A percentile compares a stretch with the other conserved stretches of the same genome.
Conservation (phyloP, 2,329 filamentous ascomycete species). For the Curvularia eragrostidis region DNA sequence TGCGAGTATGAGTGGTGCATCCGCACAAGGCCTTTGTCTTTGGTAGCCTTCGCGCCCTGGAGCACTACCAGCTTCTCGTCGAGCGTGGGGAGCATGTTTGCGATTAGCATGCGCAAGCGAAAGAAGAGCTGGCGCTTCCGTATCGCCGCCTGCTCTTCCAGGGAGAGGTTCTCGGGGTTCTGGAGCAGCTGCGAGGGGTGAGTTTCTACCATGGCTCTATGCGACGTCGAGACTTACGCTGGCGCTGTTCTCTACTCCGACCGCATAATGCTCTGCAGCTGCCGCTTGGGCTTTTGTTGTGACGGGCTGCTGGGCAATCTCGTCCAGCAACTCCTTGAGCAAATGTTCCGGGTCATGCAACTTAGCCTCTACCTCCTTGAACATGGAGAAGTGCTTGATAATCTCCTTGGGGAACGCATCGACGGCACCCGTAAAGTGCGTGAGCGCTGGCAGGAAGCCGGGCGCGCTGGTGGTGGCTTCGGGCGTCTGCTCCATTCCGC, state of each 20-base stretch:
- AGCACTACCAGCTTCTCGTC: constrained; percentile 99
- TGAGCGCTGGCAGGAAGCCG: constrained; percentile 70
- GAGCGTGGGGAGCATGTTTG: constrained; percentile 85
- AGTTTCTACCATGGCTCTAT: constrained; percentile 27
- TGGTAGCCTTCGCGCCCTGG: constrained; percentile 86
- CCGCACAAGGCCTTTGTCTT: constrained; percentile 82
- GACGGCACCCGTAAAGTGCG: constrained; percentile 87
- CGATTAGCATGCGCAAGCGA: constrained; percentile 77
- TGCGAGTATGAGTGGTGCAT: constrained; percentile 88
- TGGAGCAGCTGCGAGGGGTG: constrained; percentile 36
- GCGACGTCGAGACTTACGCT: constrained; percentile 49
- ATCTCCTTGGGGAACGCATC: constrained; percentile 93
- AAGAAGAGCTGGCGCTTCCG: constrained; percentile 76
- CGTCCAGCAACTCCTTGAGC: constrained; percentile 76
- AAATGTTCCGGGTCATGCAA: constrained; percentile 86
- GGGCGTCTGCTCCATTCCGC: constrained; percentile 49
- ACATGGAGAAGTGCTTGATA: constrained; percentile 89
- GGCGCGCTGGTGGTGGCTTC: constrained; percentile 48
- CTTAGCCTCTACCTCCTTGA: constrained; percentile 98
- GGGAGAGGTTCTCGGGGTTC: constrained; percentile 35
- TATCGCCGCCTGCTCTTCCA: constrained; percentile 61
- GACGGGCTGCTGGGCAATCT: constrained; percentile 59
- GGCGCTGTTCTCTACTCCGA: constrained; percentile 49
- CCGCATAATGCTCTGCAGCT: constrained; percentile 35
- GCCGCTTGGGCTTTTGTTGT: constrained; percentile 47